A percentile compares a stretch with the other conserved stretches of the same genome.
Evolutionary conservation across 192 early-diverging fungal species (phyloP).

Genomic region (Coemansia sp.): DNA sequence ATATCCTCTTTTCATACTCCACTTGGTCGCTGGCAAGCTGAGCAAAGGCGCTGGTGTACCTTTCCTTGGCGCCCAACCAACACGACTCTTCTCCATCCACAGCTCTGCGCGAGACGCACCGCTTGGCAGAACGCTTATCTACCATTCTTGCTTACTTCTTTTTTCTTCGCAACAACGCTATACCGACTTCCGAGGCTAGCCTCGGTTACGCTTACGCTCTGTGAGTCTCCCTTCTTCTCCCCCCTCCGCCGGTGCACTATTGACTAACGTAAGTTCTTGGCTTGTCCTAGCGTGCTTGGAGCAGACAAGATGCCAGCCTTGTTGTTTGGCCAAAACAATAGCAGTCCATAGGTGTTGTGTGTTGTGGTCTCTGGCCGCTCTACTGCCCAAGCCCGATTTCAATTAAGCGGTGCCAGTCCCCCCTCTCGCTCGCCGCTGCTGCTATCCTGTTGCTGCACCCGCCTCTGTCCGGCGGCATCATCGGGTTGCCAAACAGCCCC

Average conservation of each 20-base stretch:
- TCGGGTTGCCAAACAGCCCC: neutral
- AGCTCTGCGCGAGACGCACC: slow-evolving; percentile 2
- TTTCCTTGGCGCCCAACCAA: neutral
- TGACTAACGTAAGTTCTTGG: slow-evolving; percentile 6
- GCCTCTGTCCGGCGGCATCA: neutral
- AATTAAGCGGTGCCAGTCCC: too few relatives aligned
- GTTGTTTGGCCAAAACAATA: neutral
- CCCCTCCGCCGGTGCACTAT: neutral
- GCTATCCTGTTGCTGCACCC: too few relatives aligned
- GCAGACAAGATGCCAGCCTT: too few relatives aligned
- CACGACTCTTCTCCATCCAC: neutral
- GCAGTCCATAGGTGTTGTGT: neutral
- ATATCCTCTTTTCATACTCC: neutral
- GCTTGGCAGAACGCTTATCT: neutral
- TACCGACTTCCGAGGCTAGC: too few relatives aligned
- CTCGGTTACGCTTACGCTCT: too few relatives aligned
- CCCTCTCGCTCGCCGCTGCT: too few relatives aligned
- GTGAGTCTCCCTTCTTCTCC: too few relatives aligned
- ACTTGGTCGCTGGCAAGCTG: neutral
- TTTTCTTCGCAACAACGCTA: too few relatives aligned
- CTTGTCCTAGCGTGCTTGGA: neutral
- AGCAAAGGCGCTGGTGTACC: neutral
- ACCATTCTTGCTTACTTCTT: too few relatives aligned
- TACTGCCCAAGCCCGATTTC: neutral
- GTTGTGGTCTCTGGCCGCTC: neutral